phyloP scores from a whole-genome alignment of 2,329 filamentous ascomycete species.

The Claviceps digitariae region DNA sequence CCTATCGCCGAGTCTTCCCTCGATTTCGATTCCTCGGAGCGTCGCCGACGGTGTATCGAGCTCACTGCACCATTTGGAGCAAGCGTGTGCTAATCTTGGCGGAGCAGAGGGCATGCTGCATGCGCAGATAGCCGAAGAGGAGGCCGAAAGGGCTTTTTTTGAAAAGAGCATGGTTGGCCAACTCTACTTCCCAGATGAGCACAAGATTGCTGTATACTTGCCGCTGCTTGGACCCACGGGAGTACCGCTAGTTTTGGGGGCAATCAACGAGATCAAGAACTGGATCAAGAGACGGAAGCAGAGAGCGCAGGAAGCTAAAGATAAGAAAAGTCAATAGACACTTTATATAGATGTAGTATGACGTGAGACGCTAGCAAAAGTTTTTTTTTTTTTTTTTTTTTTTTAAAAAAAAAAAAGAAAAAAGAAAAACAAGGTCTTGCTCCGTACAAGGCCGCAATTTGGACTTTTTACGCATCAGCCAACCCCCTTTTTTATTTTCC shows the following conservation, averaged over 20 bases:
- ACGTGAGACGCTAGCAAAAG: not conserved
- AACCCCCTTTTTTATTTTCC: not conserved
- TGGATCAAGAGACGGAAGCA: constrained; percentile 37
- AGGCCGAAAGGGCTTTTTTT: constrained; percentile 90
- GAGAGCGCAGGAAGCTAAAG: constrained; percentile 24
- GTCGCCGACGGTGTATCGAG: constrained; percentile 77
- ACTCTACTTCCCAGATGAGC: constrained; percentile 96
- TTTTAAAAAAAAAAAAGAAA: too few relatives aligned
- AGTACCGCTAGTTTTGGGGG: constrained; percentile 74
- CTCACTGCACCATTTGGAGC: constrained; percentile 63
- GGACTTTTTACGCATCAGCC: too few relatives aligned
- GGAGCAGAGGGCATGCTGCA: constrained; percentile 57
- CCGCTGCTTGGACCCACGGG: constrained; percentile 82
- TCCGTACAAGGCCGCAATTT: too few relatives aligned
- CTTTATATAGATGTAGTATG: constrained; percentile 13
- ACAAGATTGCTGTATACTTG: constrained; percentile 93
- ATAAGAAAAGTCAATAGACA: constrained; percentile 22
- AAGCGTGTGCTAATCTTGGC: constrained; percentile 60
- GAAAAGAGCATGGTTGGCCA: constrained; percentile 99
- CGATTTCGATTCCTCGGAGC: constrained; percentile 77
- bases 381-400: not conserved
- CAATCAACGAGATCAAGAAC: constrained; percentile 66
- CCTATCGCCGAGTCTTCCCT: constrained; percentile 68
- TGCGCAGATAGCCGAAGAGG: constrained; percentile 71
- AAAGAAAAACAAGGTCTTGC: too few relatives aligned